Evolutionary conservation across 1,284 basidiomycete species (phyloP), one percentile per base, ranked within the genome.

Genomic region (Ganoderma leucocontextum): DNA sequence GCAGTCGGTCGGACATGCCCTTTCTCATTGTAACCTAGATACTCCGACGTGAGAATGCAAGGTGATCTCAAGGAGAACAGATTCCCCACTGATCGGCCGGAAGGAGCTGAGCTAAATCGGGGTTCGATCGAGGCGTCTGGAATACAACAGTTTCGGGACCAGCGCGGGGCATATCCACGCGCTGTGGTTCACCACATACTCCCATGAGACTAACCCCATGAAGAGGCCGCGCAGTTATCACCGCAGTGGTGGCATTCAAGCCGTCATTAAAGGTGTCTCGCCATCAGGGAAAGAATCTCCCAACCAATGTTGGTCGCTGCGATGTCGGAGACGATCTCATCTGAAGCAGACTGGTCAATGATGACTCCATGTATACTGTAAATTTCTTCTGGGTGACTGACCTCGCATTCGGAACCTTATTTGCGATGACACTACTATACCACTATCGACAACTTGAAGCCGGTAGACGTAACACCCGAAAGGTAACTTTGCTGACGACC

Each of bases 401-500:
- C 78, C 76, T 74, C 78, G 79, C 9, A 74, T 78, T 79, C 77
- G 58, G 79, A 78, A 25, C 15, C 53, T 36, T 52, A 10, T 25
- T 15, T 12, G 12, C 10, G 49, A 52, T 29, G 29, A 29, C 29
- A 29, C 29, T 29, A 29, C 29, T 29, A 29, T 29, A 29, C 29
- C 29, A 29, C 29, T 29, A 29, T 29, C 29, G 29, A 29, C 29
- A 29, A 29, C 29, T 29, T 29, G 29, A 29, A 29, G 29, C 29
- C 29, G 29, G 29, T 29, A 29, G 29, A n/a, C n/a, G 29, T 29
- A 29, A 29, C 77, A 83, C 81, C 67, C 82, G 82, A 44, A 83
- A 82, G 38, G 82, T 76, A 73, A 82, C 81, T 15, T 80, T 78
- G 13, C 82, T 81, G 22, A 82, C 81, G 60, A 82, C 76, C 74